Base-by-base conservation (phyloP, 2,329 filamentous ascomycete genomes). In the Tolypocladium cylindrosporum region DNA sequence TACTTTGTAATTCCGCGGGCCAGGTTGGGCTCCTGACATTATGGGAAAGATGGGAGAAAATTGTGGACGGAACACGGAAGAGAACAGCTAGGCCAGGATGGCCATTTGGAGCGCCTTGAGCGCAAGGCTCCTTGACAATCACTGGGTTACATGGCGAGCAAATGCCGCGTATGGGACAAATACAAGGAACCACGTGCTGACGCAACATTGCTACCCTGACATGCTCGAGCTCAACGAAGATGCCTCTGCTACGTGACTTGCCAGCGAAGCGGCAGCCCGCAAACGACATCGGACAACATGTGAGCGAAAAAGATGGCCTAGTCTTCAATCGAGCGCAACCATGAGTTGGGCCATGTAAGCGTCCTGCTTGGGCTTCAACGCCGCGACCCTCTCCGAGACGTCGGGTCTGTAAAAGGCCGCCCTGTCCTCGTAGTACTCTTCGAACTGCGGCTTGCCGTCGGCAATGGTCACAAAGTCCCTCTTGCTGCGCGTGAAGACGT, bases 401-500 rank as follows among this genome's bases (percentile, higher is more conserved):
- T 72, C 71, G 5, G 66, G 66, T 10, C 71, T 66, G 61, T 73
- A 71, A 31, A 72, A 59, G 7, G 65, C 66, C 5, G 65, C 61
- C 6, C 66, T 63, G 14, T 69, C 66, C 4, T 62, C 58, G 59
- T 77, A 77, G 53, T 68, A 72, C 13, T 55, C 66, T 27, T 75
- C 66, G 57, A 72, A 74, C 54, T 72, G 68, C 27, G 71, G 70
- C 61, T 71, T 72, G 11, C 63, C 71, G 52, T 72, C 68, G 3
- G 61, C 61, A 56, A 78, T 59, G 39, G 66, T 58, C 56, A 79
- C 59, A 65, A 75, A 79, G 14, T 64, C 61, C 59, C 67, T 61
- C 58, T 74, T 76, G 57, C 69, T 74, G 40, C 66, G 64, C 21
- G 69, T 72, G 60, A 67, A 80, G 55, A 79, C 75, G 64, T 80